Base-by-base conservation (phyloP, 768 basidiomycete genomes). In the Leccinum broughii region DNA sequence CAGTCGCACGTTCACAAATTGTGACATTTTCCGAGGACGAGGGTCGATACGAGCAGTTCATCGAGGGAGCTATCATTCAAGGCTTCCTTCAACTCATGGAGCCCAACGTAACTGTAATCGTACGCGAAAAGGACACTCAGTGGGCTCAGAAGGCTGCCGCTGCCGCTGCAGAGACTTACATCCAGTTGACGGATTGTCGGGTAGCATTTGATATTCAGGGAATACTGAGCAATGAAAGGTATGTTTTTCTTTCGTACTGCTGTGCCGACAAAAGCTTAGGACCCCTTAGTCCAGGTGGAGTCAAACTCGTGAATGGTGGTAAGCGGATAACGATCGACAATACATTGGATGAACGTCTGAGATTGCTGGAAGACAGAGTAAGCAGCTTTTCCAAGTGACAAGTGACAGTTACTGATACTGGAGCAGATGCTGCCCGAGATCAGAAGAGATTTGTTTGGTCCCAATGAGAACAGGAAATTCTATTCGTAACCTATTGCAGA, bases 341-440 rank as follows among this genome's bases (percentile, higher is more conserved):
- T 71, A 95, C 95, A 2, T 79, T 99, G 54, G 95, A 96, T 66
- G 95, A 98, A 74, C 83, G 96, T 51, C 76, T 99, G 69, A 82
- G 87, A 64, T 74, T 98, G 64, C 77, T 99, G 44, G 95, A 98
- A 76, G 93, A 97, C 70, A 83, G 90, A 77, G 94, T 93, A 63
- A 63, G 87, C 76, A 10, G 14, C 30, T 30, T n/a, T 22, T n/a
- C 34, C 48, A 5, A 28, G n/a, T 13, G 11, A 55, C 17, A 7
- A 3, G 46, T 39, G 37, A 34, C 14, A 5, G 11, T 20, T 10
- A 32, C 50, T 62, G 24, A 69, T n/a, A 22, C 20, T 37, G 22
- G 53, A 22, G 28, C 20, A 96, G 93, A 98, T 98, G 96, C 80
- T 98, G 26, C 96, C 96, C 2, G 95, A 97, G 77, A 93, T 98